Conservation (phyloP, 768 basidiomycete species). For the Pleurotus pulmonarius region DNA sequence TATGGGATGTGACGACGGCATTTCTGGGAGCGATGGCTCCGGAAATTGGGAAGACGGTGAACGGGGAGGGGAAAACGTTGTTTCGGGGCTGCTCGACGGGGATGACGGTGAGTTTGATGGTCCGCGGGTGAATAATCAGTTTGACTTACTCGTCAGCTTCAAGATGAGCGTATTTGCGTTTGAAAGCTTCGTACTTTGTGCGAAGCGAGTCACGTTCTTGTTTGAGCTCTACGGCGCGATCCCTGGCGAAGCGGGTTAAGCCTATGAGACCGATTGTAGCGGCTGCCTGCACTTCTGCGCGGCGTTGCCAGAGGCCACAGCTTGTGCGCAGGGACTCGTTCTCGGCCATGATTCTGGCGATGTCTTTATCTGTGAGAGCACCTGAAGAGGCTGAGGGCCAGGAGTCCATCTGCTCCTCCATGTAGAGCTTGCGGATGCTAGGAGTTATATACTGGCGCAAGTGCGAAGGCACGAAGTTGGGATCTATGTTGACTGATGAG, state of each 20-base stretch:
- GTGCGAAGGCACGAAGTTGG: slow-evolving; percentile 48
- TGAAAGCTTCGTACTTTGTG: slow-evolving; percentile 26
- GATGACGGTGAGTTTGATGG: not conserved
- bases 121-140: not conserved
- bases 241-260: slow-evolving; percentile 35
- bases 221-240: slow-evolving; percentile 34
- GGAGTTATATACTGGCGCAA: slow-evolving; percentile 57
- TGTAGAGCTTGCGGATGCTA: slow-evolving; percentile 51
- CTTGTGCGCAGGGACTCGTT: slow-evolving; percentile 37
- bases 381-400: slow-evolving; percentile 12
- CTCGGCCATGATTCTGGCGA: slow-evolving; percentile 38
- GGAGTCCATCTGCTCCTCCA: slow-evolving; percentile 32
- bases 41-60: not conserved
- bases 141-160: slow-evolving; percentile 7
- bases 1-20: slow-evolving; percentile 2
- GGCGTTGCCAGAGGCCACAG: slow-evolving; percentile 42
- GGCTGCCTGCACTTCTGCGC: slow-evolving; percentile 47
- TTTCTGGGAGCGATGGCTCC: not conserved
- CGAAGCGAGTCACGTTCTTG: slow-evolving; percentile 35
- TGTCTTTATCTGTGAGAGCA: slow-evolving; percentile 26
- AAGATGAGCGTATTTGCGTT: slow-evolving; percentile 12
- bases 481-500: slow-evolving; percentile 41
- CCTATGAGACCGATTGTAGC: slow-evolving; percentile 44
- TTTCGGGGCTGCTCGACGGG: not conserved
- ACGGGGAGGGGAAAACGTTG: slow-evolving; percentile 6